Conservation (phyloP, 306 rosid genomes). For the Prunus dulcis region DNA sequence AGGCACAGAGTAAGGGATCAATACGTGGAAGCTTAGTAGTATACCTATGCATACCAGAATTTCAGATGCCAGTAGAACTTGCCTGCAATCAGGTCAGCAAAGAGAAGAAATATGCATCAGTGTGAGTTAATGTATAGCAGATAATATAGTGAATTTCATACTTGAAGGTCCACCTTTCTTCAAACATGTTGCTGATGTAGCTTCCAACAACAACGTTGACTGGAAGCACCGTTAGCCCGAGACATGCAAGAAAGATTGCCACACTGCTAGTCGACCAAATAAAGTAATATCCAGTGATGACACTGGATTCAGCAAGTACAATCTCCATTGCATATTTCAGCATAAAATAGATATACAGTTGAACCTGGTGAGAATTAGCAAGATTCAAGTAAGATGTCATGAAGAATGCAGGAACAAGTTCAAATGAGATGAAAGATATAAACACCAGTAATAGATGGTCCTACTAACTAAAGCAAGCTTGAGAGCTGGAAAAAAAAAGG, state of each 20-base stretch:
- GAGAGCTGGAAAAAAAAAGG: not conserved
- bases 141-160: not conserved
- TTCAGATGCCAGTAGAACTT: constrained; percentile 73
- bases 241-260: constrained; percentile 92
- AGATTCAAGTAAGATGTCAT: constrained; percentile 19
- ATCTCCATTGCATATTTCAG: constrained; percentile 94
- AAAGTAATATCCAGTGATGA: constrained; percentile 80
- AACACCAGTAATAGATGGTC: not conserved
- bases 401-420: not conserved
- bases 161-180: constrained; percentile 60
- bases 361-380: constrained; percentile 56
- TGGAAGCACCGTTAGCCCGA: constrained; percentile 92
- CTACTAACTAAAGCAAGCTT: not conserved
- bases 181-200: constrained; percentile 84
- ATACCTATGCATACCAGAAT: constrained; percentile 74
- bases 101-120: not conserved
- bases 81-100: constrained; percentile 49
- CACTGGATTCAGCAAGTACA: constrained; percentile 84
- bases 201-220: constrained; percentile 77
- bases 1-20: constrained; percentile 57
- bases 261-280: constrained; percentile 76
- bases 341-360: constrained; percentile 81
- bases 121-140: not conserved
- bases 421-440: not conserved
- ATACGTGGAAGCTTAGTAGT: constrained; percentile 62